Evolutionary conservation across 1,284 basidiomycete species (phyloP).

Genomic region (Naganishia sp.): DNA sequence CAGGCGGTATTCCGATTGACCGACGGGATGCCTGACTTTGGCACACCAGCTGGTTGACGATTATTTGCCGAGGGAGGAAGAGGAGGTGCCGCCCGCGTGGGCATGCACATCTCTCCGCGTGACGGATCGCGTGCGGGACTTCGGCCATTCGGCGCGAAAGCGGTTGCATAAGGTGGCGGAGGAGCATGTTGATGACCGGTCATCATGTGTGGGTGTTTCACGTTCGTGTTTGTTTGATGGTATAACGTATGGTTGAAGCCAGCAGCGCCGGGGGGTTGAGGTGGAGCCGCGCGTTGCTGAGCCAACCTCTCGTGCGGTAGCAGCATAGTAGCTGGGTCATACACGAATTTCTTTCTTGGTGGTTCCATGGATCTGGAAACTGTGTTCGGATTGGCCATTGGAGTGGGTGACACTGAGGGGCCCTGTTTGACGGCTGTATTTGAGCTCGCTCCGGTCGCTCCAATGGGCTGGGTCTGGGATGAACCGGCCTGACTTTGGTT

Average conservation of each 20-base stretch:
- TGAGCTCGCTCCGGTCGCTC: not conserved
- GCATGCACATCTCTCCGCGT: not conserved
- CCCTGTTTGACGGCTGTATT: not conserved
- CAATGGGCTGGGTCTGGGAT: no score
- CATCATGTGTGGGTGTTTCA: no score
- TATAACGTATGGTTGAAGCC: not conserved
- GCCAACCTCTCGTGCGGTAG: slow-evolving; percentile 49
- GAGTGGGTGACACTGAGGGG: not conserved
- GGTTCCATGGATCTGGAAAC: not conserved
- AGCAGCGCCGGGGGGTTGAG: slow-evolving; percentile 9
- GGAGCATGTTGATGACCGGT: not conserved
- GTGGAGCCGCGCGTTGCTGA: slow-evolving; percentile 25
- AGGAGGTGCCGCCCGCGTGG: slow-evolving; percentile 15
- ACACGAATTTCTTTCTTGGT: slow-evolving; percentile 44
- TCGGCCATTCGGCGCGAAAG: not conserved
- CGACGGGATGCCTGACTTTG: not conserved
- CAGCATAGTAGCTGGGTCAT: slow-evolving; percentile 51
- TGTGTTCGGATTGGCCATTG: not conserved
- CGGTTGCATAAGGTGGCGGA: not conserved
- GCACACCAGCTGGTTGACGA: not conserved
- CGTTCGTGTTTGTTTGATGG: not conserved
- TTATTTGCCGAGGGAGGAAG: slow-evolving; percentile 4
- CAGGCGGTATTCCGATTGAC: not conserved
- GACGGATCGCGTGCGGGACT: not conserved
- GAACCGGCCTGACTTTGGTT: not conserved